These are phyloP conservation scores for Uronychia setigera DNA, from an alignment of 73 alveolate species.

Conservation along the genomic window DNA sequence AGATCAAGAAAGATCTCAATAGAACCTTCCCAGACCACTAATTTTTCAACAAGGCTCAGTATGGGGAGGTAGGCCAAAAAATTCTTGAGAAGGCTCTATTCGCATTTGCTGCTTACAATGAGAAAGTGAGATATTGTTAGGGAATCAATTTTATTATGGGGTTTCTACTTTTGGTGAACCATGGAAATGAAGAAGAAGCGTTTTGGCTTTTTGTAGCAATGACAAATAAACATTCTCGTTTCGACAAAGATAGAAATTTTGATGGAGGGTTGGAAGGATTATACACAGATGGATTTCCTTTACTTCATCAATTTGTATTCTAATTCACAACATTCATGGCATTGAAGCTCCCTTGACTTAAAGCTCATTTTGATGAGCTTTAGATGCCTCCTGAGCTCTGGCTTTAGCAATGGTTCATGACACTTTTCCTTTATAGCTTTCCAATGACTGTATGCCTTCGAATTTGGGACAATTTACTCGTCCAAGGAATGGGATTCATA, in stretches of 20 bases:
- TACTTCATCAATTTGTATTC: conserved; percentile 29
- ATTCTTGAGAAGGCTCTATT: conserved; percentile 40
- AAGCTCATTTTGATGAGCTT: conserved; percentile 43
- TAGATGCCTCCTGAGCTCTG: conserved; percentile 38
- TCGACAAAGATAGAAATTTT: conserved; percentile 4
- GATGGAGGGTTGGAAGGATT: conserved; percentile 60
- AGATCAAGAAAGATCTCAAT: conserved; percentile 61
- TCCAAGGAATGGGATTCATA: conserved; percentile 50
- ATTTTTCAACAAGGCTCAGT: conserved; percentile 37
- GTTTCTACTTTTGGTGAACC: conserved; percentile 65
- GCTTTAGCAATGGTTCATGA: conserved; percentile 63
- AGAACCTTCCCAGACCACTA: conserved; percentile 70
- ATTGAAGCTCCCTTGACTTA: conserved; percentile 50
- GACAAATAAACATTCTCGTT: conserved; percentile 22
- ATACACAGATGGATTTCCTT: conserved; percentile 54
- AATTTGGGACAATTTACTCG: conserved; percentile 69
- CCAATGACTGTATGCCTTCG: conserved; percentile 51
- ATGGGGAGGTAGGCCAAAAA: conserved; percentile 46
- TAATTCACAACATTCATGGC: conserved; percentile 45
- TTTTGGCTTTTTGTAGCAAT: conserved; percentile 57
- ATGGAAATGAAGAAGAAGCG: conserved; percentile 73
- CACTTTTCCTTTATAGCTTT: conserved; percentile 52
- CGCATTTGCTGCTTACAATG: conserved; percentile 49
- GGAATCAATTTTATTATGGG: conserved; percentile 68
- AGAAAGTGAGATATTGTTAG: conserved; percentile 68